Evolutionary conservation across 2,329 filamentous ascomycete species (phyloP), one percentile per base, ranked within the genome.

Genomic region (Fusarium chlamydosporum): DNA sequence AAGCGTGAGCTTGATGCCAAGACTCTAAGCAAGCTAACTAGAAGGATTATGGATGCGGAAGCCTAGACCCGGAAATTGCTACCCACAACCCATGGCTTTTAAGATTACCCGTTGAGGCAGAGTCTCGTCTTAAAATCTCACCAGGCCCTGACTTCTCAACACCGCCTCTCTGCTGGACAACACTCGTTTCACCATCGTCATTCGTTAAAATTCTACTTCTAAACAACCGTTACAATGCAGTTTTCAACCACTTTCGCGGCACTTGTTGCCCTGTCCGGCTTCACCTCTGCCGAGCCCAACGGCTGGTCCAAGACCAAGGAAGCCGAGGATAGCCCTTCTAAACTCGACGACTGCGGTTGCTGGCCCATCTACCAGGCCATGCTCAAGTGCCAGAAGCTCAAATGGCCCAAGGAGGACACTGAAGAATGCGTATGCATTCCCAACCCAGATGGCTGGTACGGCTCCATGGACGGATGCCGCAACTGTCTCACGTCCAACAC

Each of bases 271-370:
- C 33, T 70, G 5, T 18, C 50, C 4, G 50, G 57, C 16, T 45
- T 67, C 51, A 37, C 66, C 23, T 67, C 42, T 4, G 68, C 68
- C 1, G 38, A 45, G 0, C 68, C 68, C 40, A 71, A 71, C 46
- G 68, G 68, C 47, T 71, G 68, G 68, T 71, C 68, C 23, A 56
- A 56, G 29, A 68, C 61, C 33, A 71, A 57, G 11, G 33, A 50
- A 41, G 68, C 68, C 3, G n/a, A 35, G 6, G 68, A 71, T 11
- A 67, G 68, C 38, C 68, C 68, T n/a, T 60, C 65, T 0, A 71
- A 71, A 7, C 65, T 71, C 27, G 68, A 71, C 20, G 68, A 71
- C 61, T 71, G 68, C 43, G 68, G 68, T 18, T 71, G 68, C 57
- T 60, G 61, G 61, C 68, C 65, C n/a, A 71, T 71, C 34, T 69